A percentile compares a stretch with the other conserved stretches of the same genome.
Evolutionary conservation across 345 rosid species (phyloP).

Genomic region (Physaria fendleri): DNA sequence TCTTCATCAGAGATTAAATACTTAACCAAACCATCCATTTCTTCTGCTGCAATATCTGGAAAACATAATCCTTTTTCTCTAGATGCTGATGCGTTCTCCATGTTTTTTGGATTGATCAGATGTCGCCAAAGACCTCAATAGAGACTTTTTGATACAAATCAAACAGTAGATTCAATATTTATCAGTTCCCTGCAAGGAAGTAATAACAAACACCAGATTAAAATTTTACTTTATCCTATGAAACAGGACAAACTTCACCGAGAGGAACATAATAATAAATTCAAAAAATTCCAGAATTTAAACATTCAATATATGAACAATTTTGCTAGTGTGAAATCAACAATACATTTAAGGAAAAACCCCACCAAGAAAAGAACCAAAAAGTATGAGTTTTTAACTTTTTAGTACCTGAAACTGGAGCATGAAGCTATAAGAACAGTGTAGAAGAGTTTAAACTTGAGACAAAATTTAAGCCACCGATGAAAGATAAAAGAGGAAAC

Average conservation of each 20-base stretch:
- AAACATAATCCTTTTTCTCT: conserved; percentile 44
- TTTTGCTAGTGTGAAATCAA: background rate
- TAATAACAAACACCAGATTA: too few species aligned
- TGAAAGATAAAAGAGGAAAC: conserved; percentile 14
- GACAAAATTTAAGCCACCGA: background rate
- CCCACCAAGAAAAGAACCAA: background rate
- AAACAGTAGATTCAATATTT: background rate
- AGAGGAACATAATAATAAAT: background rate
- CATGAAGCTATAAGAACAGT: background rate
- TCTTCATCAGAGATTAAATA: conserved; percentile 41
- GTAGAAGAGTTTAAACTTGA: background rate
- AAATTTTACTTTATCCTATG: background rate
- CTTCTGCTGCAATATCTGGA: conserved; percentile 41
- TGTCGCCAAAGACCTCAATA: background rate
- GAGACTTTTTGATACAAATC: background rate
- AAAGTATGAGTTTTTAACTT: background rate
- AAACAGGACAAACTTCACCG: conserved; percentile 27
- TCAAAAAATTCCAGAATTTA: background rate
- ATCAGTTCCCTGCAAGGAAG: background rate
- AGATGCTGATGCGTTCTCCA: conserved; percentile 55
- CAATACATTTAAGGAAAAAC: background rate
- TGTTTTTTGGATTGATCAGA: conserved; percentile 3
- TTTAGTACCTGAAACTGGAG: background rate
- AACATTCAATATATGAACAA: background rate
- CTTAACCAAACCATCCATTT: conserved; percentile 36